Conservation (phyloP, 495 filamentous ascomycete species). For the Neurospora sp. region DNA sequence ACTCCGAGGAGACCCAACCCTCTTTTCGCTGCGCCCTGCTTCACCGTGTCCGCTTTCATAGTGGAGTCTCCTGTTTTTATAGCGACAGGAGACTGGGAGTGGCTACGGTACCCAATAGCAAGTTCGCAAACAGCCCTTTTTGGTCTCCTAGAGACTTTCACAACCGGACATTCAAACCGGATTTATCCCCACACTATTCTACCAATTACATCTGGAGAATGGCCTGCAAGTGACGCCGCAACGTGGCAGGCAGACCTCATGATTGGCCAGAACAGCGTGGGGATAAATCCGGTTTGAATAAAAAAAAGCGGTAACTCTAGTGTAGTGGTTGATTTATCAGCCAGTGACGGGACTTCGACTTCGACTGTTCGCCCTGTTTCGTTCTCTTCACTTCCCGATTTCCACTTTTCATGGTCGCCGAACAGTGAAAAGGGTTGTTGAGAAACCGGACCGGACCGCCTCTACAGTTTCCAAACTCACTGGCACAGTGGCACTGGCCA, state of each 20-base stretch:
- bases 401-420: background rate
- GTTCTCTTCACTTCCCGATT: background rate
- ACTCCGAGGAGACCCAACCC: background rate
- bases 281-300: background rate
- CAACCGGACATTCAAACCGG: background rate
- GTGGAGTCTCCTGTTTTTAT: background rate
- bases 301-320: background rate
- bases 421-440: background rate
- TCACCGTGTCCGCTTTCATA: background rate
- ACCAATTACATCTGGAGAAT: too few species aligned
- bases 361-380: background rate
- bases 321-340: background rate
- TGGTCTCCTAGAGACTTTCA: background rate
- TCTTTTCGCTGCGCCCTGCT: background rate
- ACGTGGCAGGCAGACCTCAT: too few species aligned
- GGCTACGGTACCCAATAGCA: background rate
- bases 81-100: background rate
- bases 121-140: background rate
- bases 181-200: background rate
- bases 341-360: background rate
- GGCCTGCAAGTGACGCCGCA: too few species aligned
- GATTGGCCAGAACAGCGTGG: too few species aligned
- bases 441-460: background rate
- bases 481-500: background rate
- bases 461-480: background rate